Evolutionary conservation across 148 eudicot genomes (phyloP), one percentile per base, ranked within the genome.

Genomic region (Nepenthes mirabilis): DNA sequence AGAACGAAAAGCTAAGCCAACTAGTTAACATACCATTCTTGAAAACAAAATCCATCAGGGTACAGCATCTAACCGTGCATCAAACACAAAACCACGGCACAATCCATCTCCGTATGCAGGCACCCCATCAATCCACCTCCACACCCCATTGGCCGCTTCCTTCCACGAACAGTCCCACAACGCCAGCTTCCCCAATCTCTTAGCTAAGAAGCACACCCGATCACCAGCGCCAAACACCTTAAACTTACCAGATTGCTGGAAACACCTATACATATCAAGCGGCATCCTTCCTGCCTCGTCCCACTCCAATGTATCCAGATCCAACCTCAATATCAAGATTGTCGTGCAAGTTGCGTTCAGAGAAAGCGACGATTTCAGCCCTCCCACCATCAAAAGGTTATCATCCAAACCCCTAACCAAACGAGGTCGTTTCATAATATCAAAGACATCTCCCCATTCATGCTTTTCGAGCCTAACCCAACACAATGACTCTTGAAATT

Each of bases 271-370:
- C 91, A 91, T 91, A 47, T 84, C 89, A 34, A 63, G 34, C 1
- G 97, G 95, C 97, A 91, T 91, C 40, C 95, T 58, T 4, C 87
- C 95, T 0, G 97, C 97, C 62, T 91, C 97, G 45, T 81, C 87
- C 97, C 97, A 91, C 71, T 87, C 87, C 73, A 91, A 62, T 10
- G 61, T 82, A 53, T 73, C 84, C 82, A 91, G 72, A 70, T 91
- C 95, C 75, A 91, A 58, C 75, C 91, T 76, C 69, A 87, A 36
- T 3, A 91, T 83, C 74, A 91, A 57, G n/a, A 91, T 85, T 0
- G 91, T 87, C 1, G 90, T 77, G 57, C 95, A 91, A 0, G 80
- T 66, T 0, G 87, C 77, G 45, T 91, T 84, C 69, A 87, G 47
- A 3, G 85, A 82, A 32, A 87, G 81, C 9, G 91, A 81, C 33